A percentile compares a stretch with the other conserved stretches of the same genome.
Conservation (phyloP, 2,329 filamentous ascomycete species). For the Alternaria angustiovoidea region DNA sequence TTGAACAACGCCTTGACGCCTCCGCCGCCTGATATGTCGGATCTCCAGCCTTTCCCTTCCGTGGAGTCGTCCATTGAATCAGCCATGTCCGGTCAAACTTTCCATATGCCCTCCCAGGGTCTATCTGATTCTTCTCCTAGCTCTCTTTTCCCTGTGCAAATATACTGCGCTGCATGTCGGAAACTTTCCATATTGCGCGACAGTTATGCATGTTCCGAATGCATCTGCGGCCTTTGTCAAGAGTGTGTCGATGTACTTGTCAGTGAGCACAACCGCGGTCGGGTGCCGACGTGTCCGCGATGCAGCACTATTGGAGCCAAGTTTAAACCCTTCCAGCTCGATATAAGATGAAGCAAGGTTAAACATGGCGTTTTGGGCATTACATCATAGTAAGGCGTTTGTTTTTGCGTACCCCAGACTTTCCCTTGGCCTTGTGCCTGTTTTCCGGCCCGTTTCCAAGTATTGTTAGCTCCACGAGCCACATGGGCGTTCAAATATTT, state of each 20-base stretch:
- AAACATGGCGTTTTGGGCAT: slow-evolving; percentile 10
- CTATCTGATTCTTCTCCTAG: slow-evolving; percentile 68
- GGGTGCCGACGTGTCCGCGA: slow-evolving; percentile 75
- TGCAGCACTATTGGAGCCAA: slow-evolving; percentile 80
- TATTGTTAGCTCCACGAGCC: slow-evolving; percentile 29
- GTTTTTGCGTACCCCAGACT: slow-evolving; percentile 4
- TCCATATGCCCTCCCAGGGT: slow-evolving; percentile 64
- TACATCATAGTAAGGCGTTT: slow-evolving; percentile 24
- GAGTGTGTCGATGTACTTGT: slow-evolving; percentile 85
- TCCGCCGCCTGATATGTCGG: slow-evolving; percentile 62
- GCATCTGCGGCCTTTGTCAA: slow-evolving; percentile 90
- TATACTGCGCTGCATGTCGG: slow-evolving; percentile 90
- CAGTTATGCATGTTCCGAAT: slow-evolving; percentile 94
- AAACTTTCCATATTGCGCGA: slow-evolving; percentile 78
- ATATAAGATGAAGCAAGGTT: slow-evolving; percentile 69
- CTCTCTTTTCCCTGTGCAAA: slow-evolving; percentile 68
- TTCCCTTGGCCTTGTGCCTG: slow-evolving; percentile 10
- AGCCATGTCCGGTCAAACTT: slow-evolving; percentile 75
- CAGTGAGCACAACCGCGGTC: slow-evolving; percentile 73
- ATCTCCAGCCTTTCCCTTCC: slow-evolving; percentile 80
- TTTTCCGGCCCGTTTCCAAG: slow-evolving; percentile 12
- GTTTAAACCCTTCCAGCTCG: slow-evolving; percentile 86
- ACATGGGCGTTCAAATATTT: slow-evolving; percentile 27
- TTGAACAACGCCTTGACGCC: slow-evolving; percentile 90
- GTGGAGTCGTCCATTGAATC: slow-evolving; percentile 79